A percentile compares a stretch with the other conserved stretches of the same genome.
phyloP scores from a whole-genome alignment of 108 stramenopile species.

The Asterionellopsis glacialis region DNA sequence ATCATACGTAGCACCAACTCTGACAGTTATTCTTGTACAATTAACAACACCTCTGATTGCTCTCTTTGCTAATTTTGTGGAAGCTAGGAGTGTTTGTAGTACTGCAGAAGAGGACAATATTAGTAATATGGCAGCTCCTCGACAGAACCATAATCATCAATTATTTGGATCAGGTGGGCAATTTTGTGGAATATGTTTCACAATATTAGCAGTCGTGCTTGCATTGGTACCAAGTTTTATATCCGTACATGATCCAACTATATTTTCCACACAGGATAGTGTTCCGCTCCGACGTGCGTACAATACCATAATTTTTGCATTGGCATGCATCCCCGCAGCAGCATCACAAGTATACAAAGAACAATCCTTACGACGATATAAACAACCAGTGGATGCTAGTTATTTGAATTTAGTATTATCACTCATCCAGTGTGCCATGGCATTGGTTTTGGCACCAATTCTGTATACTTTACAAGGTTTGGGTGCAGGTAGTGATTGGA shows the following conservation, averaged over 20 bases:
- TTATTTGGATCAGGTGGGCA: conserved; percentile 70
- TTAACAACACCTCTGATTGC: conserved; percentile 70
- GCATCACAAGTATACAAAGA: conserved; percentile 85
- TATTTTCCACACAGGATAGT: conserved; percentile 58
- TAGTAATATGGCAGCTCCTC: conserved; percentile 9
- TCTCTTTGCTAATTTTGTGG: conserved; percentile 61
- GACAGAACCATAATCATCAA: too few species aligned
- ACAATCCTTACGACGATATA: conserved; percentile 56
- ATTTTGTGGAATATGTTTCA: conserved; percentile 51
- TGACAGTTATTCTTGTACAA: conserved; percentile 81
- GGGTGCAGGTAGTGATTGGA: conserved; percentile 53
- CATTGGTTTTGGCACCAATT: conserved; percentile 72
- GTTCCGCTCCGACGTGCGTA: conserved; percentile 65
- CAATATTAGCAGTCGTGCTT: conserved; percentile 62
- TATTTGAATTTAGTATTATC: conserved; percentile 68
- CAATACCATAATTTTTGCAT: conserved; percentile 71
- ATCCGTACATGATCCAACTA: conserved; percentile 38
- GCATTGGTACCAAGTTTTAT: conserved; percentile 60
- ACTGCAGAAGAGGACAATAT: conserved; percentile 3
- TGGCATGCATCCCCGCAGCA: conserved; percentile 62
- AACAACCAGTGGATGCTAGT: conserved; percentile 74
- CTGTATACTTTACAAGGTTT: conserved; percentile 71
- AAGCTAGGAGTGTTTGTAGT: conserved; percentile 27
- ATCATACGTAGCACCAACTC: conserved; percentile 71
- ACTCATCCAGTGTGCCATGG: conserved; percentile 68